A percentile compares a stretch with the other conserved stretches of the same genome.
Evolutionary conservation across 2,329 filamentous ascomycete genomes (phyloP).

Genomic region (Emergomyces orientalis): DNA sequence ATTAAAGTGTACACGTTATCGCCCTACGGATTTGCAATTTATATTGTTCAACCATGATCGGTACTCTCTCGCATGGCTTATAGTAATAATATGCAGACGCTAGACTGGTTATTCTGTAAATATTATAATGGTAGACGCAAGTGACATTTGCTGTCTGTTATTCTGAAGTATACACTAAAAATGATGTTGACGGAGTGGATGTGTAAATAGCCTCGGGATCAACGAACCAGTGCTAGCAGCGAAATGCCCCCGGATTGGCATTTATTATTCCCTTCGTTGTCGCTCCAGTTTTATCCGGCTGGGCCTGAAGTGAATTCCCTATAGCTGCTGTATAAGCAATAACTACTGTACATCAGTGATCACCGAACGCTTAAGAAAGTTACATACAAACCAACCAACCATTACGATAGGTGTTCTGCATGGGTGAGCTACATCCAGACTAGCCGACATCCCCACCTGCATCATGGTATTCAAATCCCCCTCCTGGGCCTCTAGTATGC

Average conservation of each 20-base stretch:
- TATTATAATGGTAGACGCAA: not conserved
- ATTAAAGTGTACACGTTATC: too few relatives aligned
- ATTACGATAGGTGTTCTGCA: too few relatives aligned
- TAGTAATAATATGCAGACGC: not conserved
- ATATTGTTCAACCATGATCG: not conserved
- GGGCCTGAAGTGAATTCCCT: not conserved
- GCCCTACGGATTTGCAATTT: not conserved
- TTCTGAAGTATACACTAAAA: not conserved
- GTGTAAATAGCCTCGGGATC: not conserved
- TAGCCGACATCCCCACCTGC: not conserved
- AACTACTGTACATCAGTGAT: too few relatives aligned
- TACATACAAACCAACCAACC: too few relatives aligned
- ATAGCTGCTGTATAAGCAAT: not conserved
- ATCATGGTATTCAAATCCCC: conserved; percentile 30
- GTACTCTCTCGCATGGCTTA: not conserved
- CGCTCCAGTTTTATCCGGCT: not conserved
- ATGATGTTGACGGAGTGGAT: not conserved
- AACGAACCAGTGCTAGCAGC: not conserved
- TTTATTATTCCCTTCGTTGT: not conserved
- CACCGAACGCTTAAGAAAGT: too few relatives aligned
- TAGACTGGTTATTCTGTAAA: too few relatives aligned
- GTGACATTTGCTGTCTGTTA: not conserved
- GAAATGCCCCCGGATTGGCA: not conserved
- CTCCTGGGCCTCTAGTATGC: conserved; percentile 26
- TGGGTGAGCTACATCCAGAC: not conserved